phyloP scores from a whole-genome alignment of 345 rosid species.

The Lepidium sativum region DNA sequence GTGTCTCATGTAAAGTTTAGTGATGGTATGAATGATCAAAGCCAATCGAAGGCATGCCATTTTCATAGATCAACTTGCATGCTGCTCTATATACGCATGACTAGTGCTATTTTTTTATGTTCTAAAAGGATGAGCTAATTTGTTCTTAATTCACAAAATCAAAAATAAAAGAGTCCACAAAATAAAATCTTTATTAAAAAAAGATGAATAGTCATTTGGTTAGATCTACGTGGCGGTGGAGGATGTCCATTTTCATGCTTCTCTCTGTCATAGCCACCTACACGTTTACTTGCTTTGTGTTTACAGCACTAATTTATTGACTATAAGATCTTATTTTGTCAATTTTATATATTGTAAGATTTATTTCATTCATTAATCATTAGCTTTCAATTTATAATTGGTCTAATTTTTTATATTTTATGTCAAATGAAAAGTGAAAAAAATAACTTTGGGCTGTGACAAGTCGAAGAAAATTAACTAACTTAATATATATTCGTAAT shows the following conservation, averaged over 20 bases:
- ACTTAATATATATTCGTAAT: too few relatives aligned
- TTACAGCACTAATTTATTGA: background rate
- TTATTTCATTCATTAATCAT: background rate
- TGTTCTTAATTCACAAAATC: background rate
- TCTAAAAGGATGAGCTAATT: background rate
- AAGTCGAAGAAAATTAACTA: too few relatives aligned
- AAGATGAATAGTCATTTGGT: background rate
- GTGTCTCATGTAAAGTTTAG: slow-evolving; percentile 8
- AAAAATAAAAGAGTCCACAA: background rate
- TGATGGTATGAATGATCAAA: background rate
- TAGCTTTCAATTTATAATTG: too few relatives aligned
- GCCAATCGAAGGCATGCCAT: background rate
- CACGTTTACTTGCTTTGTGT: too few relatives aligned
- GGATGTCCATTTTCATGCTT: slow-evolving; percentile 4
- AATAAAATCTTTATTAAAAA: background rate
- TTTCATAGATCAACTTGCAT: background rate
- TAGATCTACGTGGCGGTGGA: background rate
- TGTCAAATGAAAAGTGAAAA: too few relatives aligned
- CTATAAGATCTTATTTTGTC: background rate
- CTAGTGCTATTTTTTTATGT: background rate
- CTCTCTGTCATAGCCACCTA: too few relatives aligned
- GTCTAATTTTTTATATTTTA: too few relatives aligned
- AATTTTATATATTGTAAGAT: too few relatives aligned
- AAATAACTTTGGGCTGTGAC: too few relatives aligned
- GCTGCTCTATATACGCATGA: slow-evolving; percentile 14